These are phyloP conservation scores for Tarenaya hassleriana DNA, from an alignment of 345 rosid species.

Conservation along the genomic window DNA sequence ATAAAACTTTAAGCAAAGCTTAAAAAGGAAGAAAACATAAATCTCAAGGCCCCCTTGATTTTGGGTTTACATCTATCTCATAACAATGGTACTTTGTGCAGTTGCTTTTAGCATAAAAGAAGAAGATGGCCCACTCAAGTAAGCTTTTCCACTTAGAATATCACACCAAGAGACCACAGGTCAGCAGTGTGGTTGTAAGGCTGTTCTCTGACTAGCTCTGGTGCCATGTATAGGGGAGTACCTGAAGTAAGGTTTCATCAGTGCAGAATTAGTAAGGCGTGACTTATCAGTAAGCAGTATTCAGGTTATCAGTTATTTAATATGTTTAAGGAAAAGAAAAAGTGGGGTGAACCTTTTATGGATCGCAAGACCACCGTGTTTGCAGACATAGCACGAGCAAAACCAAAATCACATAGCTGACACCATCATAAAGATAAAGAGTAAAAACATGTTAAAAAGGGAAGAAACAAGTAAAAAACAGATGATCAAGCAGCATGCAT, in stretches of 20 bases:
- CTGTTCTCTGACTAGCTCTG: slow-evolving; percentile 92
- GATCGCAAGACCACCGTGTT: slow-evolving; percentile 95
- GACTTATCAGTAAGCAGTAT: too few relatives aligned
- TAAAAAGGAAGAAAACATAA: slow-evolving; percentile 4
- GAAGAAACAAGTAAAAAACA: slow-evolving; percentile 3
- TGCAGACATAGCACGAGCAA: slow-evolving; percentile 98
- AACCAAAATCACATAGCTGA: slow-evolving; percentile 98
- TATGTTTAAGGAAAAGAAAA: slow-evolving; percentile 6
- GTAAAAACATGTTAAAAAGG: background rate
- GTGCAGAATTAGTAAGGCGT: slow-evolving; percentile 4
- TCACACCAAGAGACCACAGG: slow-evolving; percentile 98
- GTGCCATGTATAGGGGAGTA: slow-evolving; percentile 98
- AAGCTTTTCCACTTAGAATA: slow-evolving; percentile 50
- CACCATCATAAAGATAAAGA: slow-evolving; percentile 14
- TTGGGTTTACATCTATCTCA: background rate
- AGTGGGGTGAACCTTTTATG: slow-evolving; percentile 66
- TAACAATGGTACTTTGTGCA: background rate
- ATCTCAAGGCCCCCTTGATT: background rate
- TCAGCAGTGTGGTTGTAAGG: slow-evolving; percentile 98
- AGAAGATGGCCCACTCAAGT: slow-evolving; percentile 18
- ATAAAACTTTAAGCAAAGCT: too few relatives aligned
- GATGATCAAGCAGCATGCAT: background rate
- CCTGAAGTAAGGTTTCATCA: slow-evolving; percentile 43
- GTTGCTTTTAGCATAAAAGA: background rate
- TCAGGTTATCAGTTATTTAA: slow-evolving; percentile 16